These are phyloP conservation scores for Fusarium austroafricanum DNA, from an alignment of 2,329 filamentous ascomycete genomes.

Conservation along the genomic window DNA sequence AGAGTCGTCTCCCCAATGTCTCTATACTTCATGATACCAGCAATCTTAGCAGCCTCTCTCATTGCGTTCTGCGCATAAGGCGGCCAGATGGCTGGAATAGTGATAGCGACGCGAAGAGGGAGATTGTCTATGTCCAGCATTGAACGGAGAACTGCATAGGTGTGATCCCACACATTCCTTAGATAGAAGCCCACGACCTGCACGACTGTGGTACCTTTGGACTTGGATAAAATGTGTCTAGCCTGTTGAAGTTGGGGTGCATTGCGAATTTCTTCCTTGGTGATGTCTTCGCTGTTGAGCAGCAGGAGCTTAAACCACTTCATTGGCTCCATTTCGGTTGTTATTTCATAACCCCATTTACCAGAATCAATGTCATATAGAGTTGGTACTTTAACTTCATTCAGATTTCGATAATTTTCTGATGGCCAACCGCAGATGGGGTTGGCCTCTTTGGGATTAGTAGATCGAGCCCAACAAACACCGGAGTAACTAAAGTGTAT, in stretches of 20 bases:
- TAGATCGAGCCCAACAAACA: conserved; percentile 25
- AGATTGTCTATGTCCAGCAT: background rate
- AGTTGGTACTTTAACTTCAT: conserved; percentile 17
- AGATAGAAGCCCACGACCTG: conserved; percentile 10
- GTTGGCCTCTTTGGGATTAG: background rate
- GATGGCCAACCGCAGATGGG: conserved; percentile 14
- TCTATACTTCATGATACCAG: background rate
- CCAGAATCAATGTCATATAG: conserved; percentile 6
- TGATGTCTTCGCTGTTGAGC: background rate
- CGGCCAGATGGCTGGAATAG: background rate
- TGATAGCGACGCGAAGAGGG: background rate
- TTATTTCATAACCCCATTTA: conserved; percentile 29
- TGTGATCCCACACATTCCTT: conserved; percentile 13
- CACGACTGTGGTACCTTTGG: background rate
- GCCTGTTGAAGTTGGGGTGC: conserved; percentile 1
- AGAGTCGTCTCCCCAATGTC: background rate
- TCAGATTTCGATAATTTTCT: background rate
- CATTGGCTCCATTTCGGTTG: conserved; percentile 11
- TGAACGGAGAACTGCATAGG: background rate
- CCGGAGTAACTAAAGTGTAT: conserved; percentile 12
- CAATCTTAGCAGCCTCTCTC: background rate
- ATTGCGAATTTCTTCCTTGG: conserved; percentile 7
- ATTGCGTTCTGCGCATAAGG: background rate
- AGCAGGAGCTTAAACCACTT: conserved; percentile 31
- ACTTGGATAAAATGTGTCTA: background rate